Percentiles rank a stretch among this genome's conserved stretches.
Evolutionary conservation across 83 land plant species (phyloP).

Genomic region (Thuja plicata): DNA sequence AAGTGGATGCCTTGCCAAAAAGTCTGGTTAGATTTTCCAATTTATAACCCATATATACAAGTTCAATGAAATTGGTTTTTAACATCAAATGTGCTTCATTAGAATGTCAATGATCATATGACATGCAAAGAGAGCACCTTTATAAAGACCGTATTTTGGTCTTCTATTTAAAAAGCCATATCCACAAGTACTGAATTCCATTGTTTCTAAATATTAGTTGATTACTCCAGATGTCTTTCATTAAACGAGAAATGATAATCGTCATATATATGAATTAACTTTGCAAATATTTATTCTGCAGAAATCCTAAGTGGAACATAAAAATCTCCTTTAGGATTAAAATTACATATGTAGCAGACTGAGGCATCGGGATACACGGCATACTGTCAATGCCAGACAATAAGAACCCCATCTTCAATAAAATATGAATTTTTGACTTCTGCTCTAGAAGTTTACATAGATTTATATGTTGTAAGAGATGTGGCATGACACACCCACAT

Average conservation of each 20-base stretch:
- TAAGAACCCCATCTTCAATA: neutral
- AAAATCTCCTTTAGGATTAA: neutral
- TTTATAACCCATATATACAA: no score
- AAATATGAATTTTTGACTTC: constrained; percentile 4
- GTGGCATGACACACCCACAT: constrained; percentile 4
- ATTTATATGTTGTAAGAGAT: constrained; percentile 4
- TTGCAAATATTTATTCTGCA: neutral
- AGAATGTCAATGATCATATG: no score
- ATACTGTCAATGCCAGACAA: neutral
- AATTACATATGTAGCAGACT: constrained; percentile 10
- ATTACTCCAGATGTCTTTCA: neutral
- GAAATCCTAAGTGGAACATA: neutral
- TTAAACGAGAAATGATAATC: neutral
- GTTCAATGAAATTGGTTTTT: no score
- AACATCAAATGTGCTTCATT: no score
- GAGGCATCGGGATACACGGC: neutral
- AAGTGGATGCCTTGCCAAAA: no score
- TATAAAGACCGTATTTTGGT: no score
- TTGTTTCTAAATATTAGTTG: neutral
- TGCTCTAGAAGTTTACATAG: neutral
- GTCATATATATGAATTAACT: neutral
- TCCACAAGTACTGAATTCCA: neutral
- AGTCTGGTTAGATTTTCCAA: no score
- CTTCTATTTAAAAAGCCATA: neutral
- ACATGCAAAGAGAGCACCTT: no score